phyloP scores from a whole-genome alignment of 2,329 filamentous ascomycete species.

The Trichoderma atrobrunneum region DNA sequence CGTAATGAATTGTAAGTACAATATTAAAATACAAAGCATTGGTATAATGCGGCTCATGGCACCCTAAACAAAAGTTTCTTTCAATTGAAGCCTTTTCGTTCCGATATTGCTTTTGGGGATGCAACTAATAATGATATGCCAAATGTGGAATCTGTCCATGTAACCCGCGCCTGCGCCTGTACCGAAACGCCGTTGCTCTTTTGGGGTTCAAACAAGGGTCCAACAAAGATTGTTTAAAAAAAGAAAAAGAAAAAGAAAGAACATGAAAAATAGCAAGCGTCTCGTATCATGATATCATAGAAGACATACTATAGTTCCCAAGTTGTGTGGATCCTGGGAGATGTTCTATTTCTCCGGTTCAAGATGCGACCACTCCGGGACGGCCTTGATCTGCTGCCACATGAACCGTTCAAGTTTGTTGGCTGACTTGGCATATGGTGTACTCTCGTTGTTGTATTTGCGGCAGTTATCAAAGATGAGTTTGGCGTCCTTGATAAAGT shows the following conservation, averaged over 20 bases:
- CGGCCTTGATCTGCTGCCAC: conserved; percentile 88
- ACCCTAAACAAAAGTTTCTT: neutral
- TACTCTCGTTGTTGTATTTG: conserved; percentile 93
- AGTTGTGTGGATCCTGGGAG: neutral
- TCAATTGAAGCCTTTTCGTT: neutral
- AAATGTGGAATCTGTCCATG: neutral
- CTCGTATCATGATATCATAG: neutral
- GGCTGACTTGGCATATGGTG: conserved; percentile 90
- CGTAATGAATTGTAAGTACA: neutral
- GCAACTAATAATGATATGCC: neutral
- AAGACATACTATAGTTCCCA: neutral
- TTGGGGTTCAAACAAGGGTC: neutral
- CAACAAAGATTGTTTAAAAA: neutral
- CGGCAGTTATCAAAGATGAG: conserved; percentile 94
- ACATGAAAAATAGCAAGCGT: neutral
- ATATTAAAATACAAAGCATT: neutral
- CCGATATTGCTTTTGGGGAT: neutral
- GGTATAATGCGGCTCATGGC: neutral
- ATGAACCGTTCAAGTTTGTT: conserved; percentile 92
- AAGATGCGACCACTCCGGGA: conserved; percentile 83
- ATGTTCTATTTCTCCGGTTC: conserved; percentile 45
- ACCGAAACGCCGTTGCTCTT: conserved; percentile 16
- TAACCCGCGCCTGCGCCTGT: neutral
- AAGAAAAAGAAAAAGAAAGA: neutral
- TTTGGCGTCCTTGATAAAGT: conserved; percentile 84